Conservation (phyloP, 371 early-diverging fungal species). For the Zopfochytrium polystomum region DNA sequence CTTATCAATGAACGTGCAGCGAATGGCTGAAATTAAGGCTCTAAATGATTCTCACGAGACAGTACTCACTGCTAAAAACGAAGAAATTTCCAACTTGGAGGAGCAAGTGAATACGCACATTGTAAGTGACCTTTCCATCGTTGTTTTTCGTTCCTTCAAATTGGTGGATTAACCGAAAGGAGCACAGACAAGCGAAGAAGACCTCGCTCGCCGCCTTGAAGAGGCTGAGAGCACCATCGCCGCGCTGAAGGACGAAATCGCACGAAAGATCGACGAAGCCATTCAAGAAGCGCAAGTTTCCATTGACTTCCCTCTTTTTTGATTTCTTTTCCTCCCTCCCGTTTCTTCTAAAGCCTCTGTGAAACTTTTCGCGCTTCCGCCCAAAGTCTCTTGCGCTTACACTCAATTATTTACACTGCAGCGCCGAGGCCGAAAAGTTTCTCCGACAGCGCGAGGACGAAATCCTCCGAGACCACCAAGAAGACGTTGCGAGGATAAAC, state of each 20-base stretch:
- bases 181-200: constrained; percentile 8
- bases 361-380: too few species aligned
- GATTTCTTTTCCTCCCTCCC: too few species aligned
- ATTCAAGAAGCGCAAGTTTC: constrained; percentile 14
- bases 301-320: neutral
- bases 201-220: constrained; percentile 12
- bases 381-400: too few species aligned
- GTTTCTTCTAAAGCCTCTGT: neutral
- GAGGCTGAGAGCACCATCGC: constrained; percentile 18
- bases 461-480: constrained; percentile 23
- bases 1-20: constrained; percentile 21
- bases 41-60: constrained; percentile 16
- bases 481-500: constrained; percentile 28
- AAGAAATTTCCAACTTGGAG: constrained; percentile 8
- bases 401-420: too few species aligned
- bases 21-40: constrained; percentile 22
- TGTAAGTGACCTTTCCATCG: too few species aligned
- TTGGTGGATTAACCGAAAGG: too few species aligned
- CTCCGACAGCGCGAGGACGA: constrained; percentile 19
- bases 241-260: constrained; percentile 10
- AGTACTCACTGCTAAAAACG: constrained; percentile 7
- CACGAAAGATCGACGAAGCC: constrained; percentile 8
- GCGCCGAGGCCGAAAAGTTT: too few species aligned
- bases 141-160: too few species aligned
- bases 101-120: constrained; percentile 16